phyloP scores from a whole-genome alignment of 305 asterid genomes.

The Fraxinus latifolia region DNA sequence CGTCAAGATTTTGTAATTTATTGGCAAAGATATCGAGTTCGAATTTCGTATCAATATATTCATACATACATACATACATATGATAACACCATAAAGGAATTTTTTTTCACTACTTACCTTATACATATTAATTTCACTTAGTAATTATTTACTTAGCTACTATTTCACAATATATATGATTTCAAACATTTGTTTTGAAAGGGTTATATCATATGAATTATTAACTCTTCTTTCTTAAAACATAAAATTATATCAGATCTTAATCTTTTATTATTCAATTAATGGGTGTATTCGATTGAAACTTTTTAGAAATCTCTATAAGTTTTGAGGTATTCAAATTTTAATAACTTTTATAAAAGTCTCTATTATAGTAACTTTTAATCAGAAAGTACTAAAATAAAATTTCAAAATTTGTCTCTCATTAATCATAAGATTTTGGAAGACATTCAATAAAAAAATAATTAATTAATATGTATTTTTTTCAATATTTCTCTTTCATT shows the following conservation, averaged over 20 bases:
- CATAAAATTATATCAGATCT: neutral
- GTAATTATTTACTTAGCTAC: neutral
- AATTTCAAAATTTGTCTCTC: no score
- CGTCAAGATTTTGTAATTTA: neutral
- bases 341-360: no score
- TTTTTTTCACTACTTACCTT: neutral
- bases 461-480: no score
- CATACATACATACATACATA: neutral
- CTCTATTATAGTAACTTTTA: no score
- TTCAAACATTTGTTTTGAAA: neutral
- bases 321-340: no score
- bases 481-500: no score
- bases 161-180: neutral
- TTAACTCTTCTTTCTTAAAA: neutral
- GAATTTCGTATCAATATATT: neutral
- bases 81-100: neutral
- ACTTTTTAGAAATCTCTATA: no score
- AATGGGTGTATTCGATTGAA: no score
- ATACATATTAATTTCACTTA: neutral
- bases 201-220: neutral
- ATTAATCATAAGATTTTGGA: no score
- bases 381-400: no score
- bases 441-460: no score
- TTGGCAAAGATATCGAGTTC: neutral
- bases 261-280: neutral